Evolutionary conservation across 2,329 filamentous ascomycete genomes (phyloP), one percentile per base, ranked within the genome.

Genomic region (Cladosporium halotolerans): DNA sequence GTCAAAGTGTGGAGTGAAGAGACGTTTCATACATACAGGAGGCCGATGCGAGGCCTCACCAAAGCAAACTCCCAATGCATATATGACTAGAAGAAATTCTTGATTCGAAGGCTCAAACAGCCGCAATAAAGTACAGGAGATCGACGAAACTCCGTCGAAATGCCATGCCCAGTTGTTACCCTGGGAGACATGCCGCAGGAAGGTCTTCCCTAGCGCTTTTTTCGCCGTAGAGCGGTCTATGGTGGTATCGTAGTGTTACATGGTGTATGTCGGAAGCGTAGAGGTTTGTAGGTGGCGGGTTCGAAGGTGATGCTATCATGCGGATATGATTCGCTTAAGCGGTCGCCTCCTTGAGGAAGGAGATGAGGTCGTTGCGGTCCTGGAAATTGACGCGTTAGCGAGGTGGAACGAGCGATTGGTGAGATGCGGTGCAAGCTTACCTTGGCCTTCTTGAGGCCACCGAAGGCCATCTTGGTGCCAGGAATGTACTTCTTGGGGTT

Each of bases 401-500:
- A 4, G 23, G 5, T 28, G 23, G 5, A 2, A 38, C 40, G 16
- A 47, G 34, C 19, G 5, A 19, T 11, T 9, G 33, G 13, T 28
- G 38, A 19, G 13, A 14, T 18, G 11, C 16, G 9, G 28, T 9
- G 6, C 11, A 11, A 23, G 13, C 3, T 31, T n/a, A 2, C 93
- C 88, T 97, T 97, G 72, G 84, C 83, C 89, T 99, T 99, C 91
- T 99, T 99, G 72, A 99, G 84, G 76, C 93, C 93, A 79, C 93
- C 93, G 73, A 97, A 99, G 69, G 93, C 93, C 93, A 99, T 99
- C 89, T 97, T 99, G 80, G 93, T 99, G 67, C 93, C 93, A 66
- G 93, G 93, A 63, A 99, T 96, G 85, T 91, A 99, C 84, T 97
- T 97, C 87, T 99, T 99, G 79, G 93, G 93, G 87, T 97, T 97